A percentile compares a stretch with the other conserved stretches of the same genome.
phyloP scores from a whole-genome alignment of 1,284 basidiomycete genomes.

The Inonotus hispidus region DNA sequence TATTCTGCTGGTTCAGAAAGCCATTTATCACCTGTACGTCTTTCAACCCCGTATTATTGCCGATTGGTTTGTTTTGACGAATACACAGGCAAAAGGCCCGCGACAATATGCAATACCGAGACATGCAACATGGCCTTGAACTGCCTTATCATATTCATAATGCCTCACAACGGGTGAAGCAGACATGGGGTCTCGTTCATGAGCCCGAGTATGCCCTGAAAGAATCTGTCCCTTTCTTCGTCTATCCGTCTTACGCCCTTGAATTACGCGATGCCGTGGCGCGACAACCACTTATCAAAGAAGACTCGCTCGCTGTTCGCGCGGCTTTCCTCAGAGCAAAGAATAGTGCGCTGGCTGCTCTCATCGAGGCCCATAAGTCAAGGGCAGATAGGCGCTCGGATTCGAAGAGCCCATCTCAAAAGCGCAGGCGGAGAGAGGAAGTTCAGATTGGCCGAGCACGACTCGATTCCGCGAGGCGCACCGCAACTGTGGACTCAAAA shows the following conservation, averaged over 20 bases:
- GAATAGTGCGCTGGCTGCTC: constrained; percentile 24
- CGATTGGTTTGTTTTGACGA: constrained; percentile 6
- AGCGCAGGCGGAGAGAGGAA: constrained; percentile 17
- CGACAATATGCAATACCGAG: constrained; percentile 54
- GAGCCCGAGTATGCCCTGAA: constrained; percentile 5
- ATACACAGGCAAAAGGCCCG: constrained; percentile 41
- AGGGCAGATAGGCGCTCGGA: constrained; percentile 22
- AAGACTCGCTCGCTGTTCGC: constrained; percentile 34
- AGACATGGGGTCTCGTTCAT: constrained; percentile 50
- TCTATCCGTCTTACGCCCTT: constrained; percentile 54
- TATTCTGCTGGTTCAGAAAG: constrained; percentile 41
- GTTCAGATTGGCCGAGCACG: constrained; percentile 15
- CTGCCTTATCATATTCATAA: constrained; percentile 53
- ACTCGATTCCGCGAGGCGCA: constrained; percentile 22
- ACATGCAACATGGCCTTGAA: constrained; percentile 54
- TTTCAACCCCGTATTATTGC: not conserved
- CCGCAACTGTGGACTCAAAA: constrained; percentile 25
- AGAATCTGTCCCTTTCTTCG: constrained; percentile 29
- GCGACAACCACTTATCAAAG: constrained; percentile 38
- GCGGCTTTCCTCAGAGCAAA: constrained; percentile 31
- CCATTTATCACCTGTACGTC: constrained; percentile 53
- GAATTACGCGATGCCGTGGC: constrained; percentile 44
- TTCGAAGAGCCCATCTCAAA: constrained; percentile 24
- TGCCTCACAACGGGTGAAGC: constrained; percentile 40
- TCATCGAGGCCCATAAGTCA: constrained; percentile 13